phyloP scores from a whole-genome alignment of 371 early-diverging fungal genomes.

The Mortierella sp. region DNA sequence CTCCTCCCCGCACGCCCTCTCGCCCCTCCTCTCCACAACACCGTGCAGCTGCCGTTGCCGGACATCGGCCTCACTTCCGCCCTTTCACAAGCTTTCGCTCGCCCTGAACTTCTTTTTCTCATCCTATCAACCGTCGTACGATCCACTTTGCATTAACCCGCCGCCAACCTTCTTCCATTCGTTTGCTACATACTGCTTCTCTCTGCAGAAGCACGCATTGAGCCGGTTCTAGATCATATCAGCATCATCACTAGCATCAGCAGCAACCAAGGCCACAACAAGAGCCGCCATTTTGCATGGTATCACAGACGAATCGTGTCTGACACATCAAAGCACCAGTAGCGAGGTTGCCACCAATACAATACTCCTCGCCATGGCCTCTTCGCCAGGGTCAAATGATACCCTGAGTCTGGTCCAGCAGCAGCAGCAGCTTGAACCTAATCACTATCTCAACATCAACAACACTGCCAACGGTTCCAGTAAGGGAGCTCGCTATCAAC shows the following conservation, averaged over 20 bases:
- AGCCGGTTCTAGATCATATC: slow-evolving; percentile 3
- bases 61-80: not conserved
- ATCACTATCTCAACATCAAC: slow-evolving; percentile 4
- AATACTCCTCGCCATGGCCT: slow-evolving; percentile 24
- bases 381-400: slow-evolving; percentile 17
- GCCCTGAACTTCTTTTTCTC: not conserved
- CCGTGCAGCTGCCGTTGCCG: not conserved
- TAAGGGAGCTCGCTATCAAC: slow-evolving; percentile 24
- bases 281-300: slow-evolving; percentile 12
- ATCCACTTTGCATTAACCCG: not conserved
- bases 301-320: slow-evolving; percentile 13
- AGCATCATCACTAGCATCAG: slow-evolving; percentile 5
- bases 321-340: slow-evolving; percentile 11
- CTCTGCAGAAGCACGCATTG: not conserved
- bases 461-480: slow-evolving; percentile 17
- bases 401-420: slow-evolving; percentile 7
- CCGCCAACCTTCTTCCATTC: not conserved
- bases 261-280: not conserved
- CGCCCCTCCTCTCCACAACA: not conserved
- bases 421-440: slow-evolving; percentile 5
- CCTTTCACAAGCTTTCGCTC: no score
- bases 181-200: not conserved
- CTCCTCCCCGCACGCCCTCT: slow-evolving; percentile 5
- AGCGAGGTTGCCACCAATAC: not conserved
- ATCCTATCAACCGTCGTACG: not conserved